phyloP scores from a whole-genome alignment of 345 rosid species.

The Gossypium rotundifolium region DNA sequence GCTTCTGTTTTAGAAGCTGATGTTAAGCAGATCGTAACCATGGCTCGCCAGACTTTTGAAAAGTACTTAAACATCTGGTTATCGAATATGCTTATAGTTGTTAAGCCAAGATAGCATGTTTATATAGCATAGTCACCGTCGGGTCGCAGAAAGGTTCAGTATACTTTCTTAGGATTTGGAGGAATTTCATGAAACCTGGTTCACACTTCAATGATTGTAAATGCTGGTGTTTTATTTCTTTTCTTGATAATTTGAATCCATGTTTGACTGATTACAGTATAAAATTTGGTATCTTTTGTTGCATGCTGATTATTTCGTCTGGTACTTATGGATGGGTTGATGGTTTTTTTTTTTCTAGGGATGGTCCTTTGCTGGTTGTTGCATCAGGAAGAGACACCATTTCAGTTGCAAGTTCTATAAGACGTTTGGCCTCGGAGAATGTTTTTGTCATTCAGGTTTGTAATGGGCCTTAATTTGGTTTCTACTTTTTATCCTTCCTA shows the following conservation, averaged over 20 bases:
- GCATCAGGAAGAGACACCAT: conserved; percentile 95
- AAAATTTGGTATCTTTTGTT: not conserved
- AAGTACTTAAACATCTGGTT: conserved; percentile 39
- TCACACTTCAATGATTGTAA: not conserved
- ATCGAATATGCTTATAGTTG: not conserved
- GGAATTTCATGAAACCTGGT: not conserved
- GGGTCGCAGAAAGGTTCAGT: not conserved
- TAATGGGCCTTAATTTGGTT: conserved; percentile 3
- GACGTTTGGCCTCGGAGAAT: conserved; percentile 70
- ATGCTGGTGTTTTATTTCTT: not conserved
- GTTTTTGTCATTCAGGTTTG: conserved; percentile 91
- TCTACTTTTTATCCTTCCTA: not conserved
- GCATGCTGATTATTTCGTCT: not conserved
- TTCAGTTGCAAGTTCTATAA: conserved; percentile 85
- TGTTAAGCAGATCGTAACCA: conserved; percentile 61
- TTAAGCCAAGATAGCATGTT: not conserved
- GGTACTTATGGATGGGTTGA: not conserved
- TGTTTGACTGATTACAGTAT: not conserved
- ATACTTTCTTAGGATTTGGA: not conserved
- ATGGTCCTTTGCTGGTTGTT: conserved; percentile 86
- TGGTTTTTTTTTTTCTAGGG: conserved; percentile 41
- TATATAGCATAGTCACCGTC: not conserved
- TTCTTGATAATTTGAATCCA: not conserved
- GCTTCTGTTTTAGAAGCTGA: conserved; percentile 75
- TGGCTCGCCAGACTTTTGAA: conserved; percentile 72